A percentile compares a stretch with the other conserved stretches of the same genome.
These are phyloP conservation scores for Penicillium sp. DNA, from an alignment of 2,329 filamentous ascomycete genomes.

Conservation along the genomic window DNA sequence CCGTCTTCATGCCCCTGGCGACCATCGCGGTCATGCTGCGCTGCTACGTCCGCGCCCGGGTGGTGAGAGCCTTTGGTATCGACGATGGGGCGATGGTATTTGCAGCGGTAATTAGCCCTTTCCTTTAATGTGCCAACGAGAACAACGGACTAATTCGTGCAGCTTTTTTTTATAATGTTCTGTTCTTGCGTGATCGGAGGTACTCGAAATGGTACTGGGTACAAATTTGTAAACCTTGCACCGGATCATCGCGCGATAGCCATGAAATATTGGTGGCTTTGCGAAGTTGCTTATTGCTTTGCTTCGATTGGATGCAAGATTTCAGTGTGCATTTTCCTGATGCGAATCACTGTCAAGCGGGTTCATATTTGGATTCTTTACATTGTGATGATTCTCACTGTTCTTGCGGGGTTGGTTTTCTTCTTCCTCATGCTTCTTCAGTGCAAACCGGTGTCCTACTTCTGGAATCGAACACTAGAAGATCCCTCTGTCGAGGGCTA, in stretches of 20 bases:
- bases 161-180: conserved; percentile 31
- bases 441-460: conserved; percentile 51
- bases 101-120: conserved; percentile 21
- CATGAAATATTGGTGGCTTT: conserved; percentile 51
- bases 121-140: neutral
- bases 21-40: conserved; percentile 28
- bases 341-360: conserved; percentile 50
- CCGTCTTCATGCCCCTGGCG: conserved; percentile 29
- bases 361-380: conserved; percentile 51
- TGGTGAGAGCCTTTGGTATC: conserved; percentile 35
- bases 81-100: conserved; percentile 35
- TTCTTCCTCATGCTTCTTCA: conserved; percentile 57
- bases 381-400: conserved; percentile 45
- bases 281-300: conserved; percentile 53
- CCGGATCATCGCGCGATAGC: conserved; percentile 21
- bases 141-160: neutral
- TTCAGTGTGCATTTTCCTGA: conserved; percentile 54
- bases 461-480: conserved; percentile 44
- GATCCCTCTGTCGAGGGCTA: conserved; percentile 34
- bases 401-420: conserved; percentile 48
- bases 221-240: conserved; percentile 16
- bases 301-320: conserved; percentile 51
- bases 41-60: conserved; percentile 31
- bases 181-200: conserved; percentile 33
- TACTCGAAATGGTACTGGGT: conserved; percentile 30